These are phyloP conservation scores for Fusarium transvaalense DNA, from an alignment of 2,329 filamentous ascomycete genomes.

Conservation along the genomic window DNA sequence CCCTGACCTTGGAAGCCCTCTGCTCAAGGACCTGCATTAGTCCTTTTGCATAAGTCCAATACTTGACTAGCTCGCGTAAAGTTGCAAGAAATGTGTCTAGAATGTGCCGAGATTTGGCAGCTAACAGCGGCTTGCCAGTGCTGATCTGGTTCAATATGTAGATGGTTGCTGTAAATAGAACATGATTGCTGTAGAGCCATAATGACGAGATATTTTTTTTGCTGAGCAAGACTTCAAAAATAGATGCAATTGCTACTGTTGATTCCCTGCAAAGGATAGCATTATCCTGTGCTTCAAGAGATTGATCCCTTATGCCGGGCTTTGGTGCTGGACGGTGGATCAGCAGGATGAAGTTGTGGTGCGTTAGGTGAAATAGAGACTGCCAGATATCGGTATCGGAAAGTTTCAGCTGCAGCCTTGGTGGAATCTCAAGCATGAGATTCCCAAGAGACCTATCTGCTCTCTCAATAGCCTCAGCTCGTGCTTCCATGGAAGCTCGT, in stretches of 20 bases:
- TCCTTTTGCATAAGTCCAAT: conserved; percentile 15
- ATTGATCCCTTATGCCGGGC: background rate
- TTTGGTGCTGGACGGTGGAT: conserved; percentile 13
- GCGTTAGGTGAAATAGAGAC: background rate
- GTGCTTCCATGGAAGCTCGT: background rate
- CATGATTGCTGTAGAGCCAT: conserved; percentile 24
- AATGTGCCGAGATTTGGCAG: conserved; percentile 7
- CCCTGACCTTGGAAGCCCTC: background rate
- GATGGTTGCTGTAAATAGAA: conserved; percentile 15
- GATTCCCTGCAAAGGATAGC: conserved; percentile 15
- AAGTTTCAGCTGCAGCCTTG: background rate
- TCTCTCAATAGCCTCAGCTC: background rate
- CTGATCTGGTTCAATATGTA: conserved; percentile 14
- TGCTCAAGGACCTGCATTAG: conserved; percentile 9
- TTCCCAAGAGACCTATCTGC: conserved; percentile 6
- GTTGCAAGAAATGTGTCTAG: background rate
- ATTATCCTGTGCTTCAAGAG: background rate
- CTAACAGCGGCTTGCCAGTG: background rate
- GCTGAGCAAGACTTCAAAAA: conserved; percentile 7
- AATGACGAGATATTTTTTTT: background rate
- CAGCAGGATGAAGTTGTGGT: conserved; percentile 15
- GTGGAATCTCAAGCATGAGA: background rate
- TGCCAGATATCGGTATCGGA: conserved; percentile 9
- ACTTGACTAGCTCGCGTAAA: background rate
- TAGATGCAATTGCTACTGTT: conserved; percentile 1